A percentile compares a stretch with the other conserved stretches of the same genome.
phyloP scores from a whole-genome alignment of 805 yeast species.

The Candida nitratophila region DNA sequence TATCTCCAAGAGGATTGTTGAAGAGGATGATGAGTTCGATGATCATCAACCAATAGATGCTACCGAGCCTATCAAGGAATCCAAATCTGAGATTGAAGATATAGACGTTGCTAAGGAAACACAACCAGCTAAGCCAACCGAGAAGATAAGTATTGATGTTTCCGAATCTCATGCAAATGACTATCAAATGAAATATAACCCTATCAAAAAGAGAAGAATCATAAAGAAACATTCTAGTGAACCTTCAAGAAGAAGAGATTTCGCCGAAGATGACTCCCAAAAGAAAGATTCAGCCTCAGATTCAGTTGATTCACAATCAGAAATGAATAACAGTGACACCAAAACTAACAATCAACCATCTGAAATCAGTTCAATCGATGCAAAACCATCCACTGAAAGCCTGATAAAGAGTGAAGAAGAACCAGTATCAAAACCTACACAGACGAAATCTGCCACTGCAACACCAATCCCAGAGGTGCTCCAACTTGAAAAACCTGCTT shows the following conservation, averaged over 20 bases:
- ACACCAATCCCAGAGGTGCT: no score
- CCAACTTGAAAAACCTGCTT: constrained; percentile 18
- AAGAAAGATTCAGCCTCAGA: neutral
- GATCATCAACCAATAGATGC: neutral
- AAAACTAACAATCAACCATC: no score
- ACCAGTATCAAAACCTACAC: no score
- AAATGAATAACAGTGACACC: no score
- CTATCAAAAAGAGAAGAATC: constrained; percentile 14
- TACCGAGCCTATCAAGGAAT: neutral
- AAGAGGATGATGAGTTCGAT: neutral
- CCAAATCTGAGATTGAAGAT: constrained; percentile 4
- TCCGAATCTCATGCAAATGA: neutral
- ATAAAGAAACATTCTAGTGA: constrained; percentile 6
- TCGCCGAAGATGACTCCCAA: neutral
- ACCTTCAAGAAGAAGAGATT: constrained; percentile 10
- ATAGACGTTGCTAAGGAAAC: constrained; percentile 6
- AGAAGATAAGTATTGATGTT: neutral
- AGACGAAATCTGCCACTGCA: no score
- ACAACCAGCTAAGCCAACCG: neutral
- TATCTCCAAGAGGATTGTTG: neutral
- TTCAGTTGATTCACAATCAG: no score
- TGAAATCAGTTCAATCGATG: no score
- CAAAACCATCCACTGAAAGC: no score
- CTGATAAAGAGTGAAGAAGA: no score
- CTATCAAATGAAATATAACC: neutral